Evolutionary conservation across 768 basidiomycete genomes (phyloP).

Genomic region (Pleurotus giganteus): DNA sequence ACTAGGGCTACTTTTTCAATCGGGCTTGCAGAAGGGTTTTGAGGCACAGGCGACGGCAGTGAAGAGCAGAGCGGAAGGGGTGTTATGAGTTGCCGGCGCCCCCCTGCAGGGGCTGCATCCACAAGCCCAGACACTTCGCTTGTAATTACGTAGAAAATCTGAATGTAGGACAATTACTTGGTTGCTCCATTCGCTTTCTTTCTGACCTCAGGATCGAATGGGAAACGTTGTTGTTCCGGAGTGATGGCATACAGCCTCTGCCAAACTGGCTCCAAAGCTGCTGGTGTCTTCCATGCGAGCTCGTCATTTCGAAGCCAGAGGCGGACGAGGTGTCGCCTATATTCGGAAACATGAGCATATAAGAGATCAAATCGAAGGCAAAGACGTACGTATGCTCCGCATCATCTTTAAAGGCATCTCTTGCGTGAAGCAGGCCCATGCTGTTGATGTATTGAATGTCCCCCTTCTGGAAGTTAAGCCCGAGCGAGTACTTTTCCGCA

Average conservation of each 20-base stretch:
- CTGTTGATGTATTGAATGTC: constrained; percentile 21
- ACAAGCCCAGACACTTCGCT: too few relatives aligned
- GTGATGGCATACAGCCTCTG: constrained; percentile 27
- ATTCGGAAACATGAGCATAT: neutral
- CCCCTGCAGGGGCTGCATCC: too few relatives aligned
- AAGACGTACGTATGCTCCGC: constrained; percentile 14
- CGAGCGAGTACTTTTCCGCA: constrained; percentile 17
- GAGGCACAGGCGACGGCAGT: constrained; percentile 6
- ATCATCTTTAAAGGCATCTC: constrained; percentile 20
- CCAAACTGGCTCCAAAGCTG: constrained; percentile 33
- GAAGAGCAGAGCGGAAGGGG: constrained; percentile 1
- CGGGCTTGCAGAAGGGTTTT: constrained; percentile 6
- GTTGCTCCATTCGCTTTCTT: constrained; percentile 14
- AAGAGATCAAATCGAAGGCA: neutral
- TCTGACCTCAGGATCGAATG: constrained; percentile 33
- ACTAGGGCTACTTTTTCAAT: neutral
- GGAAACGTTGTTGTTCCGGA: constrained; percentile 35
- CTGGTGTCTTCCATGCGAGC: constrained; percentile 34
- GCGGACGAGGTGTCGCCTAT: constrained; percentile 36
- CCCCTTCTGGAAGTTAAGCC: constrained; percentile 18
- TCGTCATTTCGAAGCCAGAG: constrained; percentile 38
- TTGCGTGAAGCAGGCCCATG: constrained; percentile 17
- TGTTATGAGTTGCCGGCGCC: too few relatives aligned
- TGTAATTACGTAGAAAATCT: too few relatives aligned
- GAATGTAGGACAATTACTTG: constrained; percentile 1